Conservation (phyloP, 306 rosid species). For the Cucumis hystrix region DNA sequence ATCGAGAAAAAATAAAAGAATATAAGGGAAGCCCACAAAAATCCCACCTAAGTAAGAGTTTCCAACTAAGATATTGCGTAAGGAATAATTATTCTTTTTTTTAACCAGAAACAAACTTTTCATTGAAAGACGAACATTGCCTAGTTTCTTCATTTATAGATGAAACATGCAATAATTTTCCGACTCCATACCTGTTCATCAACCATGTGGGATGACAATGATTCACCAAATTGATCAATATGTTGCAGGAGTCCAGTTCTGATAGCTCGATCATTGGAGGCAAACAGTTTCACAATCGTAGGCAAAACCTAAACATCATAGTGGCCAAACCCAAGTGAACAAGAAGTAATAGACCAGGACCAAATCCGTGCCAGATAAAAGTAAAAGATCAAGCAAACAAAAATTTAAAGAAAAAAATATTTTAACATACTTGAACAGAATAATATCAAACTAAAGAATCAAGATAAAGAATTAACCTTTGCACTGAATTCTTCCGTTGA, state of each 20-base stretch:
- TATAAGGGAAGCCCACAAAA: no score
- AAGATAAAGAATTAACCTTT: slow-evolving; percentile 35
- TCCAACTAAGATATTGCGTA: no score
- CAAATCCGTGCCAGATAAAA: slow-evolving; percentile 7
- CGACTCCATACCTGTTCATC: slow-evolving; percentile 68
- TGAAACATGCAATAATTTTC: slow-evolving; percentile 5
- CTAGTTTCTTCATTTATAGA: background rate
- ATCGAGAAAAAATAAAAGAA: no score
- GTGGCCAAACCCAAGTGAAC: slow-evolving; percentile 8
- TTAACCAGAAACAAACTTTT: background rate
- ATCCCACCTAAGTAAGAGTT: no score
- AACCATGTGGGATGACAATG: slow-evolving; percentile 74
- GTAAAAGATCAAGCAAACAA: background rate
- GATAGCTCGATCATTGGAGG: slow-evolving; percentile 93
- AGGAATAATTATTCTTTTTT: background rate
- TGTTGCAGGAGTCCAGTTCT: slow-evolving; percentile 88
- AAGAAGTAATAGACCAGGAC: slow-evolving; percentile 5
- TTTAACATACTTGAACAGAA: background rate
- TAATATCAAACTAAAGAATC: background rate
- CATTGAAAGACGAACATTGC: background rate
- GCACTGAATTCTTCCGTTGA: slow-evolving; percentile 67
- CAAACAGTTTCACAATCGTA: slow-evolving; percentile 74
- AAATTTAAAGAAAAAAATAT: background rate
- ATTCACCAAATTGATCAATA: slow-evolving; percentile 89
- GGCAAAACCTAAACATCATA: slow-evolving; percentile 55